Conservation (phyloP, 768 basidiomycete genomes). For the Rossbeevera mucosa region DNA sequence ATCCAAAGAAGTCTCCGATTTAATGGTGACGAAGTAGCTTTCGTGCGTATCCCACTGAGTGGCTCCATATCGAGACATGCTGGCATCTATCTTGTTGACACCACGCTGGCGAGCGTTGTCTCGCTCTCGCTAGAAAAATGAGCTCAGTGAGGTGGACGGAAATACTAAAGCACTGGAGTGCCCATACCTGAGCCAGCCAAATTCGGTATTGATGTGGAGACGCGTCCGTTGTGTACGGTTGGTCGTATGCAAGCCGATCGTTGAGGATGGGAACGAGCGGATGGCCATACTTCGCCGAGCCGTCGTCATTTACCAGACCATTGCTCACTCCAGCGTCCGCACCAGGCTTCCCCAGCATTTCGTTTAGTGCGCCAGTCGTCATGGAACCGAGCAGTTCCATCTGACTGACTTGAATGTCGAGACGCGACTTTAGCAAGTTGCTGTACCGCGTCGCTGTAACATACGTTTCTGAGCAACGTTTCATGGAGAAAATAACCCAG, state of each 20-base stretch:
- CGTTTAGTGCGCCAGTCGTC: conserved; percentile 23
- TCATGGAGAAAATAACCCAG: not conserved
- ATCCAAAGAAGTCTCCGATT: conserved; percentile 24
- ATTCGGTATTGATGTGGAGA: conserved; percentile 27
- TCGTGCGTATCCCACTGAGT: conserved; percentile 33
- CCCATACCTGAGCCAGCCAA: conserved; percentile 30
- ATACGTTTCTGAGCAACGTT: not conserved
- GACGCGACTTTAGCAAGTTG: conserved; percentile 25
- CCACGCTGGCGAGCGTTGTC: conserved; percentile 29
- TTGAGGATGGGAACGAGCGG: conserved; percentile 28
- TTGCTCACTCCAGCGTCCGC: conserved; percentile 6
- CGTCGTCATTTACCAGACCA: conserved; percentile 15
- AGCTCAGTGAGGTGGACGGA: not conserved
- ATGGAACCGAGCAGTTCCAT: conserved; percentile 24
- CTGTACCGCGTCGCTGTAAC: conserved; percentile 28
- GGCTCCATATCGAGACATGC: conserved; percentile 31
- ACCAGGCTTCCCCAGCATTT: conserved; percentile 20
- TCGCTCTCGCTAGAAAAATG: conserved; percentile 18
- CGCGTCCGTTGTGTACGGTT: conserved; percentile 28
- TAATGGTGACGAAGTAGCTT: conserved; percentile 18
- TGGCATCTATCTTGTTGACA: conserved; percentile 27
- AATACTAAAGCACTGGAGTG: not conserved
- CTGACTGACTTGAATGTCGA: conserved; percentile 25
- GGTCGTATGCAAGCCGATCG: conserved; percentile 29
- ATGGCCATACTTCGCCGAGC: conserved; percentile 26